These are phyloP conservation scores for Anthostomella pinea DNA, from an alignment of 2,329 filamentous ascomycete genomes.

Conservation along the genomic window DNA sequence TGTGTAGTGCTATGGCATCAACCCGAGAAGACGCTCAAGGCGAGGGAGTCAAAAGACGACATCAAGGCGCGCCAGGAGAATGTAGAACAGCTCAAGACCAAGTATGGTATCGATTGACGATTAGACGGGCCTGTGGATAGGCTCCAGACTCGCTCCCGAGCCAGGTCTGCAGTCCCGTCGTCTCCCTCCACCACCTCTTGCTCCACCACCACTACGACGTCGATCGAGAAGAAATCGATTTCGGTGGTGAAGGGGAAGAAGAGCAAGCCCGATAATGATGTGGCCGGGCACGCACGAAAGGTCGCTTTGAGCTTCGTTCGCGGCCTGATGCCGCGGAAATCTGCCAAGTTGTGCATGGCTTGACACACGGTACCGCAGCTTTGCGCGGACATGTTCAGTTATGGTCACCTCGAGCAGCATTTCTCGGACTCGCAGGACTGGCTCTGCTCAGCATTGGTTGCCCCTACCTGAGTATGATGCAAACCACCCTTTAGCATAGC, in stretches of 20 bases:
- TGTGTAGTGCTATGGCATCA: constrained; percentile 58
- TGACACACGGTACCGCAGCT: constrained; percentile 19
- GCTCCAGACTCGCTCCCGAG: constrained; percentile 40
- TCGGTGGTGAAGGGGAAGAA: constrained; percentile 27
- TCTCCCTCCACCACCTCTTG: constrained; percentile 39
- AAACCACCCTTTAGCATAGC: constrained; percentile 15
- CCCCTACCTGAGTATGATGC: constrained; percentile 8
- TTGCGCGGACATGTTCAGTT: constrained; percentile 14
- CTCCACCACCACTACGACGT: constrained; percentile 24
- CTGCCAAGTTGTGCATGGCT: constrained; percentile 33
- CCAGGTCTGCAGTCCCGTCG: constrained; percentile 62
- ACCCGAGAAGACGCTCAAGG: constrained; percentile 69
- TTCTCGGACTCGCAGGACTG: constrained; percentile 13
- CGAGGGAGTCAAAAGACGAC: constrained; percentile 93
- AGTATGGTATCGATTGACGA: constrained; percentile 98
- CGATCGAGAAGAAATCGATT: constrained; percentile 26
- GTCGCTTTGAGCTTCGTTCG: constrained; percentile 31
- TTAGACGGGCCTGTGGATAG: constrained; percentile 65
- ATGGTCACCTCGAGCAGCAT: constrained; percentile 13
- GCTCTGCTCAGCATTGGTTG: constrained; percentile 16
- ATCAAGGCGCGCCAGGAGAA: constrained; percentile 91
- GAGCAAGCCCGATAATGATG: constrained; percentile 28
- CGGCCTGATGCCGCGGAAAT: constrained; percentile 28
- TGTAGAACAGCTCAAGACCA: constrained; percentile 95
- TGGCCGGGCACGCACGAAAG: constrained; percentile 30